Conservation (phyloP, 164 flowering plant genomes). For the Dillenia suffruticosa region DNA sequence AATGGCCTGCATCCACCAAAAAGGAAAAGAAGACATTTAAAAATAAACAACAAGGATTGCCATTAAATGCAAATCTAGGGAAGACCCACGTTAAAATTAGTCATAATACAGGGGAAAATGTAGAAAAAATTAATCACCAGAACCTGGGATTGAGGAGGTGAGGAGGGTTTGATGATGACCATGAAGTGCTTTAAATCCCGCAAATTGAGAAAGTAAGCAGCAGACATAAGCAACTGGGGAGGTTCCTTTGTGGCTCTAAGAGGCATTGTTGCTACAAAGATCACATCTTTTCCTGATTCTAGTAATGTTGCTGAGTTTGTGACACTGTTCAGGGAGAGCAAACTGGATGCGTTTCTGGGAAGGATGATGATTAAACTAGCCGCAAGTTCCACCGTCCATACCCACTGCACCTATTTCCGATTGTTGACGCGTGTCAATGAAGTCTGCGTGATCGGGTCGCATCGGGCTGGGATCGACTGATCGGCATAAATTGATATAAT, state of each 20-base stretch:
- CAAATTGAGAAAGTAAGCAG: slow-evolving; percentile 54
- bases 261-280: slow-evolving; percentile 66
- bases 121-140: not conserved
- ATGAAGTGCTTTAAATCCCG: slow-evolving; percentile 79
- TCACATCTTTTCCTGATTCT: slow-evolving; percentile 30
- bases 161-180: slow-evolving; percentile 59
- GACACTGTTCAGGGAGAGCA: not conserved
- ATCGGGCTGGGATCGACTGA: no score
- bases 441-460: no score
- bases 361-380: no score
- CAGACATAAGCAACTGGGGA: slow-evolving; percentile 57
- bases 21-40: not conserved
- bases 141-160: slow-evolving; percentile 34
- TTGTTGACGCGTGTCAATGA: no score
- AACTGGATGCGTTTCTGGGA: no score
- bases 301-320: slow-evolving; percentile 12
- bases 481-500: no score
- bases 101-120: not conserved
- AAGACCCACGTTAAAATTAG: not conserved
- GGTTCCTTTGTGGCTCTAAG: slow-evolving; percentile 70
- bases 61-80: not conserved
- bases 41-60: not conserved
- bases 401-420: no score
- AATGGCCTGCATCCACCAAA: slow-evolving; percentile 26
- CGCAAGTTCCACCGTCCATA: no score